A percentile compares a stretch with the other conserved stretches of the same genome.
phyloP scores from a whole-genome alignment of 768 basidiomycete species.

The Leucosporidium yakuticum region DNA sequence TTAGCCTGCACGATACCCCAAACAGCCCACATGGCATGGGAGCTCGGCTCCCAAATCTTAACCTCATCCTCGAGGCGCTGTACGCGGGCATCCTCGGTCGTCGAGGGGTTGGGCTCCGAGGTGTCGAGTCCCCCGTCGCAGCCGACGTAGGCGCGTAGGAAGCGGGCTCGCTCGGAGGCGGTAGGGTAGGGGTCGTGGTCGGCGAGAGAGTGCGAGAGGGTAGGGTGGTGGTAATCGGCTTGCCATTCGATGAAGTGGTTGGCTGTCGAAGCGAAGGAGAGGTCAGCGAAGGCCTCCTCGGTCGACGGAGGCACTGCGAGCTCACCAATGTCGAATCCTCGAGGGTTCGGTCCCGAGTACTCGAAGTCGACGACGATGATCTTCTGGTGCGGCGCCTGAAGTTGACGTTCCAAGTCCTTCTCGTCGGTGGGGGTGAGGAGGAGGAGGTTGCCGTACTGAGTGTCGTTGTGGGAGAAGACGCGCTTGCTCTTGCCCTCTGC shows the following conservation, averaged over 20 bases:
- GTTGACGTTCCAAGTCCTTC: conserved; percentile 25
- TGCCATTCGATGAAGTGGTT: conserved; percentile 76
- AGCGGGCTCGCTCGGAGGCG: conserved; percentile 64
- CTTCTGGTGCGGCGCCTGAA: conserved; percentile 34
- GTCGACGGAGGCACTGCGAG: neutral
- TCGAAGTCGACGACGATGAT: conserved; percentile 66
- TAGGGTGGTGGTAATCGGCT: conserved; percentile 67
- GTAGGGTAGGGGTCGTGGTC: conserved; percentile 63
- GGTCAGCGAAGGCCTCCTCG: neutral
- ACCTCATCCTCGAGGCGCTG: conserved; percentile 70
- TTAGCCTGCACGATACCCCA: conserved; percentile 91
- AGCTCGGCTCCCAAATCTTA: conserved; percentile 77
- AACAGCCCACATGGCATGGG: conserved; percentile 85
- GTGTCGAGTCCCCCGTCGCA: conserved; percentile 41
- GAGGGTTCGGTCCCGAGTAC: conserved; percentile 86
- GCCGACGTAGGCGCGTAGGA: conserved; percentile 74
- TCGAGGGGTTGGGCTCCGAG: neutral
- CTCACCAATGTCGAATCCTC: conserved; percentile 82
- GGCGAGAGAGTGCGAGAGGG: conserved; percentile 44
- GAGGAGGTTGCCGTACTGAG: conserved; percentile 90
- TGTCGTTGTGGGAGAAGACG: conserved; percentile 76
- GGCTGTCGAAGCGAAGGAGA: conserved; percentile 13
- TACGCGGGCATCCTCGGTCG: conserved; percentile 45
- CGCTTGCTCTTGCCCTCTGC: conserved; percentile 57
- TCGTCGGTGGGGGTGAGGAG: conserved; percentile 48